Base-by-base conservation (phyloP, 805 yeast genomes). In the Ogataea haglerorum region DNA sequence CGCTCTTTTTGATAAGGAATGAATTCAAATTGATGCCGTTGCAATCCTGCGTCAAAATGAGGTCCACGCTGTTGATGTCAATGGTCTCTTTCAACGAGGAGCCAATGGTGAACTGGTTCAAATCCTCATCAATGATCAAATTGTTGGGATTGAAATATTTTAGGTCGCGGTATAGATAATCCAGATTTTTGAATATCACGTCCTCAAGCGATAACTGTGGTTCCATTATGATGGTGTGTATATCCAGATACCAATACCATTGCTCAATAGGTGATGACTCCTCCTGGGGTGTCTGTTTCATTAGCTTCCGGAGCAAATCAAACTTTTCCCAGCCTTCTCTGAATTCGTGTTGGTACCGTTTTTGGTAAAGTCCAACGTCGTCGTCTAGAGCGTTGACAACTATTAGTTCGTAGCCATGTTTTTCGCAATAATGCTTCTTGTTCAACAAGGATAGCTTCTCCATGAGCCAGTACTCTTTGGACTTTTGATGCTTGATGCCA, bases 351-450 rank as follows among this genome's bases (percentile, higher is more conserved):
- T 73, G 71, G 49, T 73, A 73, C 36, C 70, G 58, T 50, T 72
- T 73, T 46, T 69, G 65, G 48, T 65, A 64, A 22, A 58, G 34
- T 17, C 75, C 71, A 57, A 67, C 61, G 44, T 72, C 74, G 31
- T 56, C 59, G 16, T 51, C 45, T 31, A 54, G 33, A 0, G 57
- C 46, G 28, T 53, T 58, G 10, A 56, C 52, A 5, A 73, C 63
- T 4, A 73, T 63, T 38, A 73, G 55, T 21, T 73, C 75, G 45
- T 73, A 73, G 1, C 75, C 75, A 46, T 73, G 78, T 13, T 58
- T 54, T 30, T 62, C 64, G n/a, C 76, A 69, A 43, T 73, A 73
- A 36, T 64, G 66, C 52, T 65, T 70, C 51, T 73, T 73, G 57
- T 73, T 72, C 26, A 72, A 53, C 19, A 73, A 65, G 3, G 75